Evolutionary conservation across 2,329 filamentous ascomycete species (phyloP), one percentile per base, ranked within the genome.

Genomic region (Clarireedia paspali): DNA sequence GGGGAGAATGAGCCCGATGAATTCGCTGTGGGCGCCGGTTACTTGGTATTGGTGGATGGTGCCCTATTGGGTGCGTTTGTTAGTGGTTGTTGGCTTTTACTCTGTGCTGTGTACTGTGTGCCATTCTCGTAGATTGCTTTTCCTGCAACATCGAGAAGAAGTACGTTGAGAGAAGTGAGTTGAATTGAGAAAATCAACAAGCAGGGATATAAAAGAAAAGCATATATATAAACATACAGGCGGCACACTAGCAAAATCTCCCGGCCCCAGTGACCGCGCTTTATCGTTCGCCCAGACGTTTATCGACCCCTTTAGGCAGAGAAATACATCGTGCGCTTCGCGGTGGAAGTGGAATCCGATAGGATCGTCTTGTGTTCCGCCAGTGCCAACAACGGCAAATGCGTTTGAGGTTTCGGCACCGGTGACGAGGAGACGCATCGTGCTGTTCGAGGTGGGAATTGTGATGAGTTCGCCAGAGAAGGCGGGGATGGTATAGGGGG

Each of bases 251-350:
- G 79, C 79, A 67, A 82, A 82, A 60, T 83, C 80, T 0, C 80
- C 80, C 0, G 78, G 74, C 0, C 72, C 73, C 70, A 83, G 70
- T 50, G 77, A 74, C 20, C 78, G 70, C 55, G 77, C 80, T 60
- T 78, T 72, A 47, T 81, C 77, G n/a, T 76, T 76, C n/a, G 76
- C 79, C 77, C 77, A 83, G 5, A 83, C 67, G 60, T 81, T 82
- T 59, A 82, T 62, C 54, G 66, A 75, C 0, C 80, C 80, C 63
- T 82, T 80, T 3, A 77, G 73, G 17, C 77, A 76, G 2, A 82
- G 67, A 61, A 82, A 83, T 4, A 82, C 74, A 63, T 82, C 80
- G 60, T 82, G 80, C 0, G 79, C 76, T 50, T 81, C 73, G 34
- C 73, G 72, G 61, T 83, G 80, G 61, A 74, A 81, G 65, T 83